Evolutionary conservation across 306 rosid species (phyloP), one percentile per base, ranked within the genome.

Genomic region (Pyrus bretschneideri): DNA sequence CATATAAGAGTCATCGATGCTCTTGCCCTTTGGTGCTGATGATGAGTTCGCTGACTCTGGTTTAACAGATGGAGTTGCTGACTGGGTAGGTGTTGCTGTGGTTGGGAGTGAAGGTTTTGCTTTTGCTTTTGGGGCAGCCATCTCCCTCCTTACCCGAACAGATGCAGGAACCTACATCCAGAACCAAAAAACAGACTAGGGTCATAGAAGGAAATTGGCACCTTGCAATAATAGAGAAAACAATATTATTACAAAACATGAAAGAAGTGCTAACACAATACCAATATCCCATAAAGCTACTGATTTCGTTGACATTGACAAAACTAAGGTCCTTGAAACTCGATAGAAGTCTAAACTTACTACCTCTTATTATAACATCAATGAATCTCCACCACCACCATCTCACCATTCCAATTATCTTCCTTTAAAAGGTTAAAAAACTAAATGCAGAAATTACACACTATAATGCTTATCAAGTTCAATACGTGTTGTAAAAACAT

Each of bases 81-180:
- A 83, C 70, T 40, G 84, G 14, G 89, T 12, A 35, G 87, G 83
- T 3, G 78, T 58, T 69, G 84, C 69, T 7, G 92, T 19, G 77
- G 81, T 80, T 76, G 93, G 27, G 62, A 69, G 21, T 29, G 91
- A 18, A n/a, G 84, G 79, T 69, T 92, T 96, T 31, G 92, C 87
- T 76, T 95, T 89, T 76, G 87, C 52, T 87, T 89, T 95, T 23
- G 89, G 70, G 78, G 76, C 54, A 67, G 89, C 85, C 54, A 79
- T 75, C 81, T 96, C 99, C 65, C 99, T 93, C 86, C 99, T 91
- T 58, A 88, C 99, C 71, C 99, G 88, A 46, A 96, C 99, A 70
- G 97, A 92, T 54, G 99, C 97, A 76, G 96, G 96, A 85, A 92
- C 87, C 97, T 92, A 51, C 76, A 72, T 63, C 59, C 73, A 80